Percentiles rank a stretch among this genome's conserved stretches.
Evolutionary conservation across 805 yeast genomes (phyloP).

Genomic region (Kuraishia piskuri): DNA sequence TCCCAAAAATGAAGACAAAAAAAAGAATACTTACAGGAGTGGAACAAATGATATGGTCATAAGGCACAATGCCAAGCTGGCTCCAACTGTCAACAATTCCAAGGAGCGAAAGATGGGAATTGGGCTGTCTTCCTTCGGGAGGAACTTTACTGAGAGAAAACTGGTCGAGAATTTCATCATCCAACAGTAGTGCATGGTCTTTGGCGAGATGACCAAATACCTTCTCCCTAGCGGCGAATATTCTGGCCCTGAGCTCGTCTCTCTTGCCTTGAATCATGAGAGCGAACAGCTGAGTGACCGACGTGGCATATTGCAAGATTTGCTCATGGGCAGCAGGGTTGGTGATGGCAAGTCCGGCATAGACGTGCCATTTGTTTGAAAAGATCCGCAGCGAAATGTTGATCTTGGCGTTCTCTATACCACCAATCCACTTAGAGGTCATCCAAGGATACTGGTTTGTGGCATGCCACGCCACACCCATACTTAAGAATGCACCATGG

Average conservation of each 20-base stretch:
- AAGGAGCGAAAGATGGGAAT: constrained; percentile 80
- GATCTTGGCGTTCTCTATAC: constrained; percentile 91
- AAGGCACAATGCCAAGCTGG: constrained; percentile 77
- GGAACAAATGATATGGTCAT: constrained; percentile 94
- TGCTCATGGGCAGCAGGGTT: constrained; percentile 93
- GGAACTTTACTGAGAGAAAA: constrained; percentile 71
- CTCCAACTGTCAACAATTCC: constrained; percentile 95
- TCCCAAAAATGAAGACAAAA: background rate
- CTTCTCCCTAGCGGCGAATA: constrained; percentile 56
- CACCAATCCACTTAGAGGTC: constrained; percentile 79
- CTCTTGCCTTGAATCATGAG: constrained; percentile 67
- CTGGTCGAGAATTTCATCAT: constrained; percentile 69
- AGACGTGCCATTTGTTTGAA: constrained; percentile 96
- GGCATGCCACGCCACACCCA: constrained; percentile 95
- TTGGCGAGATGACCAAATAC: constrained; percentile 65
- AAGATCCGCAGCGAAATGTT: constrained; percentile 86
- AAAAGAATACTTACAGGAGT: constrained; percentile 47
- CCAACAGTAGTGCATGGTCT: constrained; percentile 55
- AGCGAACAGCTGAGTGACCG: constrained; percentile 75
- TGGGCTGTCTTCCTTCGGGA: constrained; percentile 62
- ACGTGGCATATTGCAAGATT: constrained; percentile 79
- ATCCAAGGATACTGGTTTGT: constrained; percentile 88
- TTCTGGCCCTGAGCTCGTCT: constrained; percentile 48
- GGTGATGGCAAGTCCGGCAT: constrained; percentile 94
- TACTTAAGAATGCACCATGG: constrained; percentile 91